Conservation (phyloP, 441 rosid genomes). For the Biscutella laevigata region DNA sequence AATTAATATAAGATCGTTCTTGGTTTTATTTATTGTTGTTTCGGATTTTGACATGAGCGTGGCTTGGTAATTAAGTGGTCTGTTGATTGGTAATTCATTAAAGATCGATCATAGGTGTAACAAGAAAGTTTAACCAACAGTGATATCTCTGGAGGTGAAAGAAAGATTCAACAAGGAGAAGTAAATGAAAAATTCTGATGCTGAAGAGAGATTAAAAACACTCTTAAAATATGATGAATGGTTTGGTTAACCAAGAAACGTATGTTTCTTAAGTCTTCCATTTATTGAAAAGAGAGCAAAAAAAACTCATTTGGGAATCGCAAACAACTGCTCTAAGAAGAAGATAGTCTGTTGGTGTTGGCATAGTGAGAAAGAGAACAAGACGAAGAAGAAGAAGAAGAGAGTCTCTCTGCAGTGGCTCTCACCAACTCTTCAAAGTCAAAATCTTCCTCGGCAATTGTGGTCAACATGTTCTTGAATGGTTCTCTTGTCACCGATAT, state of each 20-base stretch:
- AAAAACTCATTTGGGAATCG: neutral
- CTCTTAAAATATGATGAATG: neutral
- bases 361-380: conserved; percentile 18
- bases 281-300: neutral
- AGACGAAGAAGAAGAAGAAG: conserved; percentile 18
- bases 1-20: neutral
- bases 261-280: neutral
- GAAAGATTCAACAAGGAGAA: neutral
- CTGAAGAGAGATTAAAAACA: conserved; percentile 16
- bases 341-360: conserved; percentile 14
- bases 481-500: conserved; percentile 26
- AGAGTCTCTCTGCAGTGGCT: conserved; percentile 20
- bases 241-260: conserved; percentile 6
- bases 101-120: neutral
- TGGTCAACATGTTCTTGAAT: conserved; percentile 29
- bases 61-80: neutral
- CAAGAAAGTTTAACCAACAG: neutral
- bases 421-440: conserved; percentile 21
- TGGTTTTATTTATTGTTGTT: neutral
- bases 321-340: conserved; percentile 7
- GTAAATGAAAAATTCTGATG: neutral
- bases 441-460: conserved; percentile 30
- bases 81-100: neutral
- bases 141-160: neutral
- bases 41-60: neutral